Base-by-base conservation (phyloP, 2,329 filamentous ascomycete species). In the Penicillium sp. region DNA sequence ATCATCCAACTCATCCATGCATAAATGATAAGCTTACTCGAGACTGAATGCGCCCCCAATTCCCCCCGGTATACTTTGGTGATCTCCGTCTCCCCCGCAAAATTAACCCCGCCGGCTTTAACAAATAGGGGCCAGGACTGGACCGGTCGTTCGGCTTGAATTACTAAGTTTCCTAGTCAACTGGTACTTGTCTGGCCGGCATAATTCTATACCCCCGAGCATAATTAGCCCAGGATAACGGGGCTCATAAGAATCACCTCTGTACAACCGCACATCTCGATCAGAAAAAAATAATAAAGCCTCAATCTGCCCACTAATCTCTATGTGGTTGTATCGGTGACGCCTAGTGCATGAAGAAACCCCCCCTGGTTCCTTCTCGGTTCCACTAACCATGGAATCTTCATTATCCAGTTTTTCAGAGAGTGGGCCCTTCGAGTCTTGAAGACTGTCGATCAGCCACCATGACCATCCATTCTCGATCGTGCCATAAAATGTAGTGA, bases 81-180 rank as follows among this genome's bases (percentile, higher is more conserved):
- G 37, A 42, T 42, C 37, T 14, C 21, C 37, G 37, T 29, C 42
- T 45, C n/a, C 42, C 42, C 42, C 42, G 42, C 42, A n/a, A 45
- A 45, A 45, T 24, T 19, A 16, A 19, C n/a, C 21, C 16, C 28
- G n/a, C 42, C 4, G 18, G 16, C 26, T 16, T 23, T 45, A 29
- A 21, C 21, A 45, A 42, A 21, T 14, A 24, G 10, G 26, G 42
- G 16, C 9, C 3, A 13, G 10, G 13, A 11, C 7, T 42, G 2
- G 11, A 21, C 40, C 23, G 40, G 3, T 29, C n/a, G 24, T 14
- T 16, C 24, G 40, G 40, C 40, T 28, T 3, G 13, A 10, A 44
- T 44, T 44, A 44, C 40, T 44, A 28, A 44, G n/a, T n/a, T n/a
- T n/a, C n/a, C 23, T n/a, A 14, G 11, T 28, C 1, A 8, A 9